Conservation (phyloP, 164 flowering plant genomes). For the Vitis vinifera region DNA sequence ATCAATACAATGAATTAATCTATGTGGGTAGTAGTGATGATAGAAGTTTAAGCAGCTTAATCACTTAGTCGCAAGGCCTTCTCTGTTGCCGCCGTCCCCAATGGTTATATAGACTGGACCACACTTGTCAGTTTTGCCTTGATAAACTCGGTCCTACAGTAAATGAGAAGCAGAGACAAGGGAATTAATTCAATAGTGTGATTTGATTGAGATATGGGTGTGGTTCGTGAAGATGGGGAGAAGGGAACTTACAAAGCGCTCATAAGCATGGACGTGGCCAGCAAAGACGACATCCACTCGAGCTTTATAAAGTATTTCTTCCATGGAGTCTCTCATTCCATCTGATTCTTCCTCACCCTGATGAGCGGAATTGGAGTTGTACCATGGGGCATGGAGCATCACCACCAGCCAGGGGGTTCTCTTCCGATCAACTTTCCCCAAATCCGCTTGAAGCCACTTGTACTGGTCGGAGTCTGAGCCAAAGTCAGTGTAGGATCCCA, state of each 20-base stretch:
- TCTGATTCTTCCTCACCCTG: slow-evolving; percentile 55
- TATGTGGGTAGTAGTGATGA: not conserved
- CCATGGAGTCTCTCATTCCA: slow-evolving; percentile 66
- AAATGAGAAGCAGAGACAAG: not conserved
- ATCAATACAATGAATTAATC: not conserved
- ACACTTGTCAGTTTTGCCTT: slow-evolving; percentile 41
- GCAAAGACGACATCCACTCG: slow-evolving; percentile 73
- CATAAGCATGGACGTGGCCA: slow-evolving; percentile 93
- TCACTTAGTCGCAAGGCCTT: slow-evolving; percentile 67
- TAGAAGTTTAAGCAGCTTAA: not conserved
- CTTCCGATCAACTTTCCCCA: slow-evolving; percentile 56
- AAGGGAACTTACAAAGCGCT: slow-evolving; percentile 68
- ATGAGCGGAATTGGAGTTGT: slow-evolving; percentile 72
- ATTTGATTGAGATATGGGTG: too few species aligned
- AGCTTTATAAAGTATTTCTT: slow-evolving; percentile 55
- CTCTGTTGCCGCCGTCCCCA: slow-evolving; percentile 82
- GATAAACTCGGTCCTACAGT: slow-evolving; percentile 47
- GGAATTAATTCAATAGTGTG: too few species aligned
- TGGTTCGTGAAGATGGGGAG: not conserved
- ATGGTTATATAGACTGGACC: slow-evolving; percentile 63
- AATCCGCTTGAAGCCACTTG: slow-evolving; percentile 59
- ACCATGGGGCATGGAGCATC: slow-evolving; percentile 85
- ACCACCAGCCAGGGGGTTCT: slow-evolving; percentile 72
- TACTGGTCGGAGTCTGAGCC: slow-evolving; percentile 53
- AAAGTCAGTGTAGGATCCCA: slow-evolving; percentile 80